Evolutionary conservation across 108 stramenopile species (phyloP).

Genomic region (Fistulifera pelliculosa): DNA sequence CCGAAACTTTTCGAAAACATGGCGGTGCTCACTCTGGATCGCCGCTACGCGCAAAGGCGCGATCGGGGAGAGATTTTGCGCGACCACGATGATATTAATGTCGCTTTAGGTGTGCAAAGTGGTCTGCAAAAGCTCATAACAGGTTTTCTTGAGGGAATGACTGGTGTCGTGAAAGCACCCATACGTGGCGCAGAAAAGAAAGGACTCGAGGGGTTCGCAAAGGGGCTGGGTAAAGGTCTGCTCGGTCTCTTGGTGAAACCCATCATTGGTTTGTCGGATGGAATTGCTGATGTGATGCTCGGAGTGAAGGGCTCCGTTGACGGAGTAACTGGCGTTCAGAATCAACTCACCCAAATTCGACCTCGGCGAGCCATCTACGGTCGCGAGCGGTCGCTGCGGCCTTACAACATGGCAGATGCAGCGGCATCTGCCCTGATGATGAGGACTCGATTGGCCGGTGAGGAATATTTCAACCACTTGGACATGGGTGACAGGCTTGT

Average conservation of each 20-base stretch:
- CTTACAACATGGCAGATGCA: slow-evolving; percentile 57
- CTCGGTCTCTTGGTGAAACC: slow-evolving; percentile 88
- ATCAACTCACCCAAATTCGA: slow-evolving; percentile 34
- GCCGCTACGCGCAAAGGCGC: slow-evolving; percentile 75
- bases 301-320: slow-evolving; percentile 69
- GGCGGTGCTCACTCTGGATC: slow-evolving; percentile 78
- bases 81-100: slow-evolving; percentile 18
- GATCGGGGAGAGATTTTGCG: slow-evolving; percentile 33
- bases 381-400: slow-evolving; percentile 37
- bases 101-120: slow-evolving; percentile 66
- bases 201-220: slow-evolving; percentile 79
- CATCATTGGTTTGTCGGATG: slow-evolving; percentile 86
- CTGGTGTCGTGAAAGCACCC: slow-evolving; percentile 64
- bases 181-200: slow-evolving; percentile 73
- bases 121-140: slow-evolving; percentile 53
- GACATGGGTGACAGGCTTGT: slow-evolving; percentile 59
- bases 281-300: slow-evolving; percentile 82
- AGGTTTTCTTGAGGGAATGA: slow-evolving; percentile 77
- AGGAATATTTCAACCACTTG: slow-evolving; percentile 55
- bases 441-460: slow-evolving; percentile 49
- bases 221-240: slow-evolving; percentile 73
- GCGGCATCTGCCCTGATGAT: slow-evolving; percentile 51
- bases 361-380: slow-evolving; percentile 68
- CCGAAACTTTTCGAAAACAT: slow-evolving; percentile 78
- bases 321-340: slow-evolving; percentile 20